Evolutionary conservation across 331 rosid species (phyloP).

Genomic region (Dryas integrifolia): DNA sequence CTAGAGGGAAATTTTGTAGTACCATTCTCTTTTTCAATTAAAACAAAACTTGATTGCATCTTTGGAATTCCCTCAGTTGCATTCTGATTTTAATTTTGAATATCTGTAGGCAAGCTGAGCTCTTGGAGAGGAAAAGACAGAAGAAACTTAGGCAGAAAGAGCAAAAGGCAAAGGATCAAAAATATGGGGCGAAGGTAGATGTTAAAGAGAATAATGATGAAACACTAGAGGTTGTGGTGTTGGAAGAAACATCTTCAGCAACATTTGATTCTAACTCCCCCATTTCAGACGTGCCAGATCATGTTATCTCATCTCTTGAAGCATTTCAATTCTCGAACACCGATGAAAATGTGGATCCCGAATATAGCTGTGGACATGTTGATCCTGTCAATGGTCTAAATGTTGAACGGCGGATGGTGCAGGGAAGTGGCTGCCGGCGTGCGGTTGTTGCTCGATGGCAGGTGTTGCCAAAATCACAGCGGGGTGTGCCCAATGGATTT

Average conservation of each 20-base stretch:
- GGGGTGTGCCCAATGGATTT: conserved; percentile 31
- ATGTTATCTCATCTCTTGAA: conserved; percentile 30
- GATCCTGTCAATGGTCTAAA: conserved; percentile 32
- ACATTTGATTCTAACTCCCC: conserved; percentile 34
- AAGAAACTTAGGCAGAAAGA: conserved; percentile 80
- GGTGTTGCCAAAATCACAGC: conserved; percentile 42
- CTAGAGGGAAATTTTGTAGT: not conserved
- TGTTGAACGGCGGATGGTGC: conserved; percentile 41
- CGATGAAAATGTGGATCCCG: conserved; percentile 35
- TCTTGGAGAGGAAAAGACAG: conserved; percentile 69
- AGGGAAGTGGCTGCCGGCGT: conserved; percentile 35
- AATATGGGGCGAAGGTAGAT: conserved; percentile 40
- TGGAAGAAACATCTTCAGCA: conserved; percentile 44
- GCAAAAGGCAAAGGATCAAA: conserved; percentile 55
- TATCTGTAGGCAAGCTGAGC: conserved; percentile 59
- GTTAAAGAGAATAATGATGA: conserved; percentile 32
- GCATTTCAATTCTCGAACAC: conserved; percentile 35
- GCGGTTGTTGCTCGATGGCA: conserved; percentile 33
- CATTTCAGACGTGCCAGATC: conserved; percentile 34
- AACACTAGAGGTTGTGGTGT: conserved; percentile 31
- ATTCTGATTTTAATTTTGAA: conserved; percentile 23
- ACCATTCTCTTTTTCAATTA: not conserved
- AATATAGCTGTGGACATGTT: conserved; percentile 27
- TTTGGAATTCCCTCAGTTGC: not conserved
- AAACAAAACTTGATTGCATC: not conserved